Evolutionary conservation across 345 rosid species (phyloP).

Genomic region (Hirschfeldia incana): DNA sequence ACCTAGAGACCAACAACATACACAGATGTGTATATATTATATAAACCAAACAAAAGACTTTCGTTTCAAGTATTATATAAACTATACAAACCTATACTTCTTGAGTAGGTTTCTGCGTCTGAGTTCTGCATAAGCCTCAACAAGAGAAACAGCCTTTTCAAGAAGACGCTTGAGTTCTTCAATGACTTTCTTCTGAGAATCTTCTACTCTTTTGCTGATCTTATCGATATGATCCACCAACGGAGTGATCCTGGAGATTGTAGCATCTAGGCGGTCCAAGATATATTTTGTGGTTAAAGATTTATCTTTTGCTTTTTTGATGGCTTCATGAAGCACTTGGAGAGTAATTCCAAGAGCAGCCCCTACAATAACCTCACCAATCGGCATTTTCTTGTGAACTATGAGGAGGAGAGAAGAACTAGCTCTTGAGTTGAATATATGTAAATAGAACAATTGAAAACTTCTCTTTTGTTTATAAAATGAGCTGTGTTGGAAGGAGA

Average conservation of each 20-base stretch:
- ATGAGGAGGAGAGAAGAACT: not conserved
- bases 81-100: conserved; percentile 25
- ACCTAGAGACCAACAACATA: conserved; percentile 10
- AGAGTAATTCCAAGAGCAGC: conserved; percentile 7
- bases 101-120: conserved; percentile 28
- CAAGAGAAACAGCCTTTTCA: conserved; percentile 2
- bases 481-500: not conserved
- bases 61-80: not conserved
- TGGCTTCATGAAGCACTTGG: conserved; percentile 14
- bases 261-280: conserved; percentile 22
- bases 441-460: not conserved
- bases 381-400: not conserved
- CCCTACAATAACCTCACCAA: not conserved
- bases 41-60: not conserved
- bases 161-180: conserved; percentile 18
- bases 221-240: conserved; percentile 12
- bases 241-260: conserved; percentile 20
- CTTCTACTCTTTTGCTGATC: conserved; percentile 17
- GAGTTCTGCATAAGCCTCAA: conserved; percentile 17
- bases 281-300: conserved; percentile 15
- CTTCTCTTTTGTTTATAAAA: not conserved
- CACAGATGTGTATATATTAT: not conserved
- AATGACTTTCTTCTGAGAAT: conserved; percentile 8
- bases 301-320: conserved; percentile 21
- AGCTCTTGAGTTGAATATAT: not conserved